Evolutionary conservation across 495 filamentous ascomycete genomes (phyloP), one percentile per base, ranked within the genome.

Genomic region (Penicillium maclennaniae): DNA sequence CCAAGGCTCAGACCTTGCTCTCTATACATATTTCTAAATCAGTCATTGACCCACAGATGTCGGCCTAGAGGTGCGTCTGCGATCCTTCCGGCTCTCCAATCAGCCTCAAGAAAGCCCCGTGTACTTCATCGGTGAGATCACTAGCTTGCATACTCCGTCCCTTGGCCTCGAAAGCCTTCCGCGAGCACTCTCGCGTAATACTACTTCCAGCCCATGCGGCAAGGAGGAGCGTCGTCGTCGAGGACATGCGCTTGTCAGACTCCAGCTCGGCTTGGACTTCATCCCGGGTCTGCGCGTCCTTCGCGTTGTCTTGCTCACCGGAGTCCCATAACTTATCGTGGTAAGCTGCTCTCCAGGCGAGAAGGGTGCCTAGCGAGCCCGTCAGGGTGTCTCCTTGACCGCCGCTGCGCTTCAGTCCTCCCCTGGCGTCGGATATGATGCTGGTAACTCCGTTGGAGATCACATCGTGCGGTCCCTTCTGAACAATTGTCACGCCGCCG

Each of bases 341-440:
- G 70, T 98, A 98, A 21, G 90, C 88, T 60, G 84, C 84, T 52
- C 92, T 71, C 84, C 91, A 98, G 17, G 83, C 91, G 54, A 98
- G 68, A 55, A 98, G 77, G 14, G 93, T 97, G 2, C 84, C 93
- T 57, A 98, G 75, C 44, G 83, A 84, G 7, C 93, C 93, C 4
- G 93, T 98, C 58, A 98, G 73, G 9, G 93, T 98, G 73, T 98
- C 93, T 9, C 93, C 93, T 68, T 98, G 93, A 3, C 93, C 93
- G 38, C 93, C 95, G 48, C 87, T 92, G 50, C 93, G 77, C 81
- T 98, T 98, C 61, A 83, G 63, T 4, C 93, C 92, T 7, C 93
- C 93, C 58, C 80, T 68, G 20, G 87, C 63, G 60, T 95, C 90
- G 39, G 84, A 85, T 20, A 87, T 76, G 28, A 89, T 66, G 43